A percentile compares a stretch with the other conserved stretches of the same genome.
Conservation (phyloP, 1,284 basidiomycete genomes). For the Cronartium quercuum region DNA sequence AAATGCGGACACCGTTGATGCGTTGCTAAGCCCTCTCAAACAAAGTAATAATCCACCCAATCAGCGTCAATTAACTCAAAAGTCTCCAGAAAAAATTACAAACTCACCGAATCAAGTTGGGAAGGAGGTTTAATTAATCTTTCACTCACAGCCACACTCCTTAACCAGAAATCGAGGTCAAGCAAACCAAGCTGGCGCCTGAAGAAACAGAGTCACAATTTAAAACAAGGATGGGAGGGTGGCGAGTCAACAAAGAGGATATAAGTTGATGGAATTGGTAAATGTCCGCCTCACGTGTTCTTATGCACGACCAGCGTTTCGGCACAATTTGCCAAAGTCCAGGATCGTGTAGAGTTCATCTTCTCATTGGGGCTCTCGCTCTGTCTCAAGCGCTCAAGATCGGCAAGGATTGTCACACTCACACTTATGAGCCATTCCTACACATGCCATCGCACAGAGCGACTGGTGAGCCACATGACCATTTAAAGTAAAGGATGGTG, state of each 20-base stretch:
- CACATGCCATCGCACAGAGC: neutral
- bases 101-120: neutral
- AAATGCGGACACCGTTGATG: neutral
- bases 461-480: neutral
- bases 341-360: slow-evolving; percentile 15
- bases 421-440: neutral
- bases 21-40: neutral
- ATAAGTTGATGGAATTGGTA: too few relatives aligned
- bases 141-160: neutral
- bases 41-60: too few relatives aligned
- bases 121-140: neutral
- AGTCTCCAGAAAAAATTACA: neutral
- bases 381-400: neutral
- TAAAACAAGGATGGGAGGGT: too few relatives aligned
- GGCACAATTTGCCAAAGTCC: slow-evolving; percentile 31
- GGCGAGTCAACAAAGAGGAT: too few relatives aligned
- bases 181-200: neutral
- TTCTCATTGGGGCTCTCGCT: neutral
- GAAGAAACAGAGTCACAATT: too few relatives aligned
- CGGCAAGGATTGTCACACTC: neutral
- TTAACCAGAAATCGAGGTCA: neutral
- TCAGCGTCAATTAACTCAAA: too few relatives aligned
- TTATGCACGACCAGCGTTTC: neutral
- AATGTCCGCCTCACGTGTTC: too few relatives aligned
- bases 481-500: neutral